A percentile compares a stretch with the other conserved stretches of the same genome.
Conservation (phyloP, 2,329 filamentous ascomycete species). For the Neopestalotiopsis sp. region DNA sequence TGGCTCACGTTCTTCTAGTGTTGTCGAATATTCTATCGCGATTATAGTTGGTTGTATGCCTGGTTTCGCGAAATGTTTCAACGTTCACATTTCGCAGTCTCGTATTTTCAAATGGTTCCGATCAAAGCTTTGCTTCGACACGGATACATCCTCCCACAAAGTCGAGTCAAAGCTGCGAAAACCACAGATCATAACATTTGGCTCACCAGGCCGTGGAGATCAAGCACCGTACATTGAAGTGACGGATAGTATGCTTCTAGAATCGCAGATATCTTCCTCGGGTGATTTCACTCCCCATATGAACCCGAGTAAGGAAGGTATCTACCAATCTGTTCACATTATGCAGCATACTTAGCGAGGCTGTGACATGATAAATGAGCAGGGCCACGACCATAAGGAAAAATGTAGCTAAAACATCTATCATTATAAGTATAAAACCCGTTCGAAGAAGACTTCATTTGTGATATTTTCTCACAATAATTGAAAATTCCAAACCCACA, state of each 20-base stretch:
- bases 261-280: background rate
- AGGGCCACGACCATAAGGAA: too few relatives aligned
- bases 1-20: background rate
- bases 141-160: background rate
- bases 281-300: background rate
- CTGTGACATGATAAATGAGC: background rate
- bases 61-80: background rate
- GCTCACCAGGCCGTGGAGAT: background rate
- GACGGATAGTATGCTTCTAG: background rate
- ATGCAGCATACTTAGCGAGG: background rate
- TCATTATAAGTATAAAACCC: too few relatives aligned
- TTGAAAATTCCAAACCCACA: too few relatives aligned
- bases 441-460: too few relatives aligned
- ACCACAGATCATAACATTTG: background rate
- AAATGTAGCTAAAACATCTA: too few relatives aligned
- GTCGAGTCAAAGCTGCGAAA: background rate
- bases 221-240: background rate
- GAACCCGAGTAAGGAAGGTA: background rate
- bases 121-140: background rate
- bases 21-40: background rate
- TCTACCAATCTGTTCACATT: background rate
- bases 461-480: too few relatives aligned
- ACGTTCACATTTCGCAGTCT: background rate
- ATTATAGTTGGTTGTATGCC: background rate
- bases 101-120: background rate